Percentiles rank a stretch among this genome's conserved stretches.
Evolutionary conservation across 2,329 filamentous ascomycete species (phyloP).

Genomic region (Cordyceps javanica): DNA sequence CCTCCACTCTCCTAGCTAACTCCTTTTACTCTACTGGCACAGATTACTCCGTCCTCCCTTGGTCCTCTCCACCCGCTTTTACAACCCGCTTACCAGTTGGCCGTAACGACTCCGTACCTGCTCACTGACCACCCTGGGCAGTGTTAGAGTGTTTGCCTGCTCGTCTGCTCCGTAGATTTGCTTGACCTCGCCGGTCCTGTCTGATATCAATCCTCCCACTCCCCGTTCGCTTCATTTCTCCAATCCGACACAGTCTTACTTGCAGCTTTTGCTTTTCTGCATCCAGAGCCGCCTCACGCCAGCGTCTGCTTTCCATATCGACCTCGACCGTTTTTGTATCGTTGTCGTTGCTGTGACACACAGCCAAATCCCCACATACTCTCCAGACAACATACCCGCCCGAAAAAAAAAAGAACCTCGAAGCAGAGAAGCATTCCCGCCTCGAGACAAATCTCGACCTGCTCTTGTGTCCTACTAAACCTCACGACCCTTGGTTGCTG

Average conservation of each 20-base stretch:
- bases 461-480: background rate
- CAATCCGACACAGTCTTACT: background rate
- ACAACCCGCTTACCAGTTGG: slow-evolving; percentile 8
- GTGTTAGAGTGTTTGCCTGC: slow-evolving; percentile 1
- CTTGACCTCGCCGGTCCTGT: slow-evolving; percentile 8
- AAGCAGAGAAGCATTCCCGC: background rate
- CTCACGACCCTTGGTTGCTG: background rate
- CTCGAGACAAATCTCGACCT: slow-evolving; percentile 5
- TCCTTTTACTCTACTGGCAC: no score
- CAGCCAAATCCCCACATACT: slow-evolving; percentile 10
- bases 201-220: slow-evolving; percentile 1
- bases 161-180: background rate
- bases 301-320: background rate
- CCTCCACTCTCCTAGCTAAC: background rate
- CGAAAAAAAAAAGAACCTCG: slow-evolving; percentile 7
- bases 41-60: slow-evolving; percentile 9
- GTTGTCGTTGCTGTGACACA: slow-evolving; percentile 14
- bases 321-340: background rate
- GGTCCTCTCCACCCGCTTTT: slow-evolving; percentile 2
- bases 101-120: no score
- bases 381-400: slow-evolving; percentile 9
- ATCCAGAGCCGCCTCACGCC: background rate
- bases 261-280: background rate
- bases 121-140: background rate
- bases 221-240: background rate